These are phyloP conservation scores for Medicago arabica DNA, from an alignment of 306 rosid species.

Conservation along the genomic window DNA sequence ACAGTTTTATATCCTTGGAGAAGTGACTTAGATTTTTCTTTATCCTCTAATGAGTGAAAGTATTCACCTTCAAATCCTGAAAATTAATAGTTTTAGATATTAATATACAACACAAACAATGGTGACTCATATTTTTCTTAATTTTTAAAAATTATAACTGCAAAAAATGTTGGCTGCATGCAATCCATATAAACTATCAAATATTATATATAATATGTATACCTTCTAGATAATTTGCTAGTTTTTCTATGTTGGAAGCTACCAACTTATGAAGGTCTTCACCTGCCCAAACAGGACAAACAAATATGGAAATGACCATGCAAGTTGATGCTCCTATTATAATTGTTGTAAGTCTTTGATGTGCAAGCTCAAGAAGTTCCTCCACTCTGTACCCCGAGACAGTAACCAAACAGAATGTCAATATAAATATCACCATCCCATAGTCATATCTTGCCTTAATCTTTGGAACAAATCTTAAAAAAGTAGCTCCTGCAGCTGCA, in stretches of 20 bases:
- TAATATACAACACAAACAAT: neutral
- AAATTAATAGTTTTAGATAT: slow-evolving; percentile 15
- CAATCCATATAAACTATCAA: neutral
- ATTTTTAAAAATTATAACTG: no score
- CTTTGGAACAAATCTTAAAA: slow-evolving; percentile 71
- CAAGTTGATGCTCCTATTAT: slow-evolving; percentile 70
- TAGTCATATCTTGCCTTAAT: slow-evolving; percentile 88
- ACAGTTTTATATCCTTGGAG: slow-evolving; percentile 70
- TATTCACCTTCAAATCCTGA: slow-evolving; percentile 74
- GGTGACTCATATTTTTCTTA: no score
- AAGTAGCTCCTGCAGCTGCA: slow-evolving; percentile 79
- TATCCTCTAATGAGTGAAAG: slow-evolving; percentile 54
- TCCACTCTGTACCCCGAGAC: slow-evolving; percentile 74
- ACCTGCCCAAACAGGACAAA: slow-evolving; percentile 95
- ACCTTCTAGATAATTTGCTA: slow-evolving; percentile 82
- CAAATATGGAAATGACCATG: slow-evolving; percentile 61
- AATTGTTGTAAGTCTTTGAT: slow-evolving; percentile 73
- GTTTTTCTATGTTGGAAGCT: slow-evolving; percentile 72
- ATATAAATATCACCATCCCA: slow-evolving; percentile 79
- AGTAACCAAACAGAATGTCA: slow-evolving; percentile 83
- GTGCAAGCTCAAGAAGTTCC: slow-evolving; percentile 57
- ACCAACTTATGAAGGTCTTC: slow-evolving; percentile 77
- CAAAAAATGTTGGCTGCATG: neutral
- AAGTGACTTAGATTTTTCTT: slow-evolving; percentile 50
- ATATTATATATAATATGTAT: neutral